Conservation (phyloP, 805 yeast genomes). For the Wickerhamomyces queroliae region DNA sequence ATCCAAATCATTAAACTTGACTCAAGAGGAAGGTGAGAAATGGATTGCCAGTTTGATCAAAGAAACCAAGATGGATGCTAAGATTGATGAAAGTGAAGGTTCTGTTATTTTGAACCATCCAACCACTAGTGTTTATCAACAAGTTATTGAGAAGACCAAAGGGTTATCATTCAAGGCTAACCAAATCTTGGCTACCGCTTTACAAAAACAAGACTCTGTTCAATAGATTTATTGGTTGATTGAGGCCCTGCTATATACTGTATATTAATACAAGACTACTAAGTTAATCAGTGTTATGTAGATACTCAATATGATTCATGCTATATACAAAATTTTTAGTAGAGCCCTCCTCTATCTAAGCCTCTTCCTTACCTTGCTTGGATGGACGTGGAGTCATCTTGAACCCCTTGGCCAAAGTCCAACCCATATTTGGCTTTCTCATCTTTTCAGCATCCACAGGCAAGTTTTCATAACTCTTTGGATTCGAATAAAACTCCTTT, state of each 20-base stretch:
- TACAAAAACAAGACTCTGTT: slow-evolving; percentile 23
- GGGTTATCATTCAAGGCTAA: slow-evolving; percentile 54
- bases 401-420: slow-evolving; percentile 6
- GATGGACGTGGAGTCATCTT: slow-evolving; percentile 17
- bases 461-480: slow-evolving; percentile 9
- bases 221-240: not conserved
- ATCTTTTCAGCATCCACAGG: slow-evolving; percentile 11
- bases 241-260: no score
- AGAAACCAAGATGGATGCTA: slow-evolving; percentile 47
- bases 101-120: slow-evolving; percentile 50
- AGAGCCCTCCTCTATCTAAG: not conserved
- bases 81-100: slow-evolving; percentile 46
- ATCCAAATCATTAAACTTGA: slow-evolving; percentile 37
- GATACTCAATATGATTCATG: no score
- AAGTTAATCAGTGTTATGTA: no score
- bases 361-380: not conserved
- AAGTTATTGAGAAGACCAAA: slow-evolving; percentile 64
- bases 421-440: slow-evolving; percentile 11
- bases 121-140: slow-evolving; percentile 54
- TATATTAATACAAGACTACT: no score
- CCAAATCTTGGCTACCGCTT: slow-evolving; percentile 45
- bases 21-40: slow-evolving; percentile 42
- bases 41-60: slow-evolving; percentile 45
- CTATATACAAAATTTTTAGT: not conserved
- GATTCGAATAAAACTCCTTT: slow-evolving; percentile 32